Evolutionary conservation across 306 rosid genomes (phyloP), one percentile per base, ranked within the genome.

Genomic region (Phaseolus lunatus): DNA sequence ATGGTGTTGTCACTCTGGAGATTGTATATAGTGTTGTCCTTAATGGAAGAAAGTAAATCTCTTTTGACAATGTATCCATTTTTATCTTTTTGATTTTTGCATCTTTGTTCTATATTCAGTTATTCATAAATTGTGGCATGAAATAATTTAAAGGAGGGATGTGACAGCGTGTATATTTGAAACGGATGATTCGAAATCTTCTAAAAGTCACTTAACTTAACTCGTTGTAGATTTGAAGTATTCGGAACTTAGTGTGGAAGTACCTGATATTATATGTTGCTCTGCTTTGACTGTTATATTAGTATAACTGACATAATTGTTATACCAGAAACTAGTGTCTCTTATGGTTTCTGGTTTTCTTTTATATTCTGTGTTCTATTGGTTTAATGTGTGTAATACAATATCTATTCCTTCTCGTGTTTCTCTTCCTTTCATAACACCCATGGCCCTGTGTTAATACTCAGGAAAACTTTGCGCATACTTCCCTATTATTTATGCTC

Each of bases 231-330:
- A 20, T 23, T 33, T 64, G 26, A 14, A 13, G 18, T 2, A 33
- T 49, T 48, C 15, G 31, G 50, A 37, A 35, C 14, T 33, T 49
- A 66, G 73, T 76, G 24, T 33, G 23, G 19, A 49, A 20, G 64
- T 24, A 65, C 15, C 27, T 22, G 16, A 23, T 3, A 9, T 48
- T 15, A 37, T 43, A 35, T 37, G 80, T 57, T 57, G 9, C 35
- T 56, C 33, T 19, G 70, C 37, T 27, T 78, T 45, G 15, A 57
- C 39, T 29, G n/a, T 78, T 58, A 18, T 70, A n/a, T n/a, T n/a
- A n/a, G n/a, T n/a, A n/a, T n/a, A n/a, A n/a, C n/a, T n/a, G n/a
- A n/a, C n/a, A n/a, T n/a, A n/a, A n/a, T n/a, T n/a, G n/a, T n/a
- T n/a, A n/a, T n/a, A n/a, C n/a, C n/a, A n/a, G n/a, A n/a, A n/a